Conservation (phyloP, 441 rosid genomes). For the Corymbia calophylla region DNA sequence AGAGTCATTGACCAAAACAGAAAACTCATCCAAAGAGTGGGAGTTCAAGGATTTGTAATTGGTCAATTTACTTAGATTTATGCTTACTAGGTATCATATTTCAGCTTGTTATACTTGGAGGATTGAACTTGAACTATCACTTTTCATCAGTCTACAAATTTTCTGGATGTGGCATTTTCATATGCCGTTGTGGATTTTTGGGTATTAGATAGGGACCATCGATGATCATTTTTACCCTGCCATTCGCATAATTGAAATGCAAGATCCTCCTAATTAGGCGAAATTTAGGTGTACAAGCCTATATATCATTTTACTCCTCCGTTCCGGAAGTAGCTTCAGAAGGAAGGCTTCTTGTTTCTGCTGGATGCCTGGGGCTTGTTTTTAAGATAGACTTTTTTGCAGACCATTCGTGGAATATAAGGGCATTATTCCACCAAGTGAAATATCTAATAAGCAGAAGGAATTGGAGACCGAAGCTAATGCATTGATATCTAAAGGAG, state of each 20-base stretch:
- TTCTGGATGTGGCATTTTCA: not conserved
- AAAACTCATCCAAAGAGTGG: not conserved
- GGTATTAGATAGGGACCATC: not conserved
- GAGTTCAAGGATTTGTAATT: not conserved
- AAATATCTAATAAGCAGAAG: constrained; percentile 41
- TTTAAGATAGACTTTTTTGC: not conserved
- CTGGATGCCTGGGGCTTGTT: not conserved
- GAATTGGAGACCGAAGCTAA: constrained; percentile 60
- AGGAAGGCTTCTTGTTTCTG: not conserved
- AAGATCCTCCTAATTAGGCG: not conserved
- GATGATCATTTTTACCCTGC: not conserved
- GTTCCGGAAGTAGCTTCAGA: not conserved
- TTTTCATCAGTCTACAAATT: not conserved
- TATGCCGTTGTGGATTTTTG: not conserved
- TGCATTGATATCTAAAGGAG: constrained; percentile 56
- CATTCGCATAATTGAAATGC: not conserved
- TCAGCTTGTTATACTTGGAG: not conserved
- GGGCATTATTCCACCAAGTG: constrained; percentile 46
- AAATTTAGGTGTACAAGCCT: not conserved
- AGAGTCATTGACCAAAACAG: not conserved
- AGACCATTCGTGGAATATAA: constrained; percentile 33
- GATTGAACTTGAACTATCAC: not conserved
- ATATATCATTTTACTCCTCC: not conserved
- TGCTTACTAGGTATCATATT: not conserved
- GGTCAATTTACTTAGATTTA: not conserved